phyloP scores from a whole-genome alignment of 495 filamentous ascomycete species.

The Zalerion maritima region DNA sequence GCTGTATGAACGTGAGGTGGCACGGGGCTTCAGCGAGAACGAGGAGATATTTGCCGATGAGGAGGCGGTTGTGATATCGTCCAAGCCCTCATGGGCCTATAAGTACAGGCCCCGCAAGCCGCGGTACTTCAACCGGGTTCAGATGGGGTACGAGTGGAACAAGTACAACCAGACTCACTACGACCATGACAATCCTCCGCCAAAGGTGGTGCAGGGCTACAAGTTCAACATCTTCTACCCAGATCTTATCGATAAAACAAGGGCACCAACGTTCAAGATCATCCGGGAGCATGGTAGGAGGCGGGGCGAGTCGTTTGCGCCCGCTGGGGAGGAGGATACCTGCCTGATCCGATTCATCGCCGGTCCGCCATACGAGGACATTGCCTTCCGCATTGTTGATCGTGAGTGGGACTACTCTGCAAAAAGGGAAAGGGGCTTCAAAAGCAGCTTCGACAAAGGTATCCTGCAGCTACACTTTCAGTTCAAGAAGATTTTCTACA shows the following conservation, averaged over 20 bases:
- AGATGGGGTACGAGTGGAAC: conserved; percentile 99
- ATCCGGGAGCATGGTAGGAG: conserved; percentile 82
- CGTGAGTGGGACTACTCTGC: conserved; percentile 99
- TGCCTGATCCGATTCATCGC: conserved; percentile 94
- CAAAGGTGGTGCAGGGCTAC: conserved; percentile 96
- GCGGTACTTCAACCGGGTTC: conserved; percentile 92
- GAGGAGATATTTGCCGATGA: conserved; percentile 94
- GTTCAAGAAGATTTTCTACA: conserved; percentile 59
- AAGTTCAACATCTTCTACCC: conserved; percentile 99
- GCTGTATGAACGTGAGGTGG: conserved; percentile 83
- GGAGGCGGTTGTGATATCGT: conserved; percentile 53
- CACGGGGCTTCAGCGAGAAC: conserved; percentile 79
- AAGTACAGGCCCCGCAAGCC: conserved; percentile 91
- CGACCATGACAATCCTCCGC: conserved; percentile 95
- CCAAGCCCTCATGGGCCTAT: conserved; percentile 66
- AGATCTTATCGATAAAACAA: conserved; percentile 90
- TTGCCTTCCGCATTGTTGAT: conserved; percentile 95
- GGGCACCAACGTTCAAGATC: conserved; percentile 89
- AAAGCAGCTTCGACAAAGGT: conserved; percentile 96
- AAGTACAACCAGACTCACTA: conserved; percentile 99
- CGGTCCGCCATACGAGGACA: conserved; percentile 90
- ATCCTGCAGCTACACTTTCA: conserved; percentile 97
- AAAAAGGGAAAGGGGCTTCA: conserved; percentile 87
- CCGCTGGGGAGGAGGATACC: conserved; percentile 94
- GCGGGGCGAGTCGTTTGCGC: conserved; percentile 81